These are phyloP conservation scores for Trichocomaceae sp. DNA, from an alignment of 2,329 filamentous ascomycete species.

Conservation along the genomic window DNA sequence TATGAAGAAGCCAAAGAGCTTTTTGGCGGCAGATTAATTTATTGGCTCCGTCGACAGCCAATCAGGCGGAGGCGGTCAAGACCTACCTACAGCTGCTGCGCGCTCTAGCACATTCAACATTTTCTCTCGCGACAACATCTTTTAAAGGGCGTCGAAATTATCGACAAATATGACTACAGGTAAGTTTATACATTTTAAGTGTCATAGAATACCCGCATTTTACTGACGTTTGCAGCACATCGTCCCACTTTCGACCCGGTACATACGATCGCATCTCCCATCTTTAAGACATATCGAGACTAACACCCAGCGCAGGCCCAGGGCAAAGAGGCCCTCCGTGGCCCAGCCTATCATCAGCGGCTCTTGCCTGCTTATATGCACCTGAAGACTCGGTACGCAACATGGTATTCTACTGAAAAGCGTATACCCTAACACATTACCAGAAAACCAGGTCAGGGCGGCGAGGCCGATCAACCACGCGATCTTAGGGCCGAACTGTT, in stretches of 20 bases:
- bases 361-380: constrained; percentile 89
- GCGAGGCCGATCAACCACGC: constrained; percentile 64
- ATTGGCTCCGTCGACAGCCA: constrained; percentile 20
- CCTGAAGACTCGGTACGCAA: constrained; percentile 69
- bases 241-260: constrained; percentile 96
- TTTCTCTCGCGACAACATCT: not conserved
- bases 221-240: constrained; percentile 47
- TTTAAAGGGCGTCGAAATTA: not conserved
- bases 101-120: too few relatives aligned
- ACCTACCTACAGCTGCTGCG: too few relatives aligned
- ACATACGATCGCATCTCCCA: constrained; percentile 30
- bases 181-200: constrained; percentile 18
- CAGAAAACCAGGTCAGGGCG: constrained; percentile 81
- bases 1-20: constrained; percentile 3
- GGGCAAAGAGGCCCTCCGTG: constrained; percentile 90
- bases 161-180: constrained; percentile 36
- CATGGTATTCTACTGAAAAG: not conserved
- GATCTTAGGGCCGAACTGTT: constrained; percentile 88
- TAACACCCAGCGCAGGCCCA: constrained; percentile 54
- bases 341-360: constrained; percentile 91
- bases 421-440: constrained; percentile 16
- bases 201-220: not conserved
- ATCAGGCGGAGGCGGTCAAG: constrained; percentile 28
- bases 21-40: constrained; percentile 13
- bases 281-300: not conserved